phyloP scores from a whole-genome alignment of 1,139 yeast genomes.

The Candida freyschussii region DNA sequence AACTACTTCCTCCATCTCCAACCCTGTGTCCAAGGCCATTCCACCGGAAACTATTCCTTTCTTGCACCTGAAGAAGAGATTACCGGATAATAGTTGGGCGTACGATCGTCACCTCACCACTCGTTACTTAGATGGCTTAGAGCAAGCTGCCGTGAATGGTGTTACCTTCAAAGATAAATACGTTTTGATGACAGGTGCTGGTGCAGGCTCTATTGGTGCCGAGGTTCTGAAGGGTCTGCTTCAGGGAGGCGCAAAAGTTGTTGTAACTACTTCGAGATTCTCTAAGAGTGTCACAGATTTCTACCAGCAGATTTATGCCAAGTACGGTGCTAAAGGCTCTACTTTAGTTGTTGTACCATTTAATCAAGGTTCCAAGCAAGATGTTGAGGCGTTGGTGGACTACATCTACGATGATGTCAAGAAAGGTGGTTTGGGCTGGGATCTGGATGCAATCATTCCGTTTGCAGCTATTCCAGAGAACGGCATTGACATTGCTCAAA shows the following conservation, averaged over 20 bases:
- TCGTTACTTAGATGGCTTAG: constrained; percentile 81
- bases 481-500: constrained; percentile 89
- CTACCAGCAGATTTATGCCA: constrained; percentile 89
- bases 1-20: constrained; percentile 60
- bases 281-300: constrained; percentile 92
- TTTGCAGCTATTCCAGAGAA: constrained; percentile 99
- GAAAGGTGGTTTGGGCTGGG: constrained; percentile 97
- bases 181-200: constrained; percentile 95
- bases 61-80: constrained; percentile 82
- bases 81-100: constrained; percentile 70
- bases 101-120: constrained; percentile 79
- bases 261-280: constrained; percentile 94
- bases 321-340: constrained; percentile 89
- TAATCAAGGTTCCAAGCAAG: constrained; percentile 96
- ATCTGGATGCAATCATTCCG: constrained; percentile 91
- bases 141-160: constrained; percentile 90
- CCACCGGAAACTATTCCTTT: constrained; percentile 90
- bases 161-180: constrained; percentile 83
- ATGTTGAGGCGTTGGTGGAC: constrained; percentile 78
- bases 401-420: constrained; percentile 78
- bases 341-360: constrained; percentile 94
- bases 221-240: constrained; percentile 91
- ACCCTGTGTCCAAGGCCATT: constrained; percentile 67
- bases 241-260: constrained; percentile 96
- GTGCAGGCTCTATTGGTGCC: constrained; percentile 98